Base-by-base conservation (phyloP, 306 rosid genomes). In the Pterocarpus macrocarpus region DNA sequence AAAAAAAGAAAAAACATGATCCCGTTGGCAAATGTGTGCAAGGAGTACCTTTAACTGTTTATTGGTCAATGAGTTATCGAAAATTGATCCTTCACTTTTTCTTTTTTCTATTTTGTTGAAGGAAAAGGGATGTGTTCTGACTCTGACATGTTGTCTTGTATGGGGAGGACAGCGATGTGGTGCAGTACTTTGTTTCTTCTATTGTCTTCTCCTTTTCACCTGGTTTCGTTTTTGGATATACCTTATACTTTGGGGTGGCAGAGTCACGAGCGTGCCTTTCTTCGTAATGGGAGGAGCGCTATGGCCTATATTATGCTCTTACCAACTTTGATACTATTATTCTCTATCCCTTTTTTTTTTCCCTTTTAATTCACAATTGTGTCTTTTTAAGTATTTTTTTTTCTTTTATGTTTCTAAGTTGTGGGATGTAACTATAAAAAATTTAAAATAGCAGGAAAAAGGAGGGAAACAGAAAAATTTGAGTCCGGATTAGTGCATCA, bases 141-240 rank as follows among this genome's bases (percentile, higher is more conserved):
- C 66, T 77, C 89, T 89, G 93, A 90, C 90, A 84, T 71, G 83
- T 64, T 87, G 92, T 89, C 86, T 88, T 86, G 86, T 89, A 87
- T 77, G 80, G 90, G 58, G 76, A 1, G 69, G 90, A 81, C 86
- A 86, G 83, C 81, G 87, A 78, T 75, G 93, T 75, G 67, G 7
- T 78, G 92, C 84, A 81, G 87, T 61, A 80, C 87, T 86, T 85
- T 83, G 85, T 88, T 85, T 88, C 84, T 84, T 82, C 80, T 79
- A 5, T 59, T 83, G 96, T 84, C 86, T 80, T 85, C 83, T 79
- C 69, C 28, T 80, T 76, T 71, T 76, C 50, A 71, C 65, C 43
- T 80, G 64, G 11, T 69, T 58, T 81, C 69, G 59, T 76, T 69
- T 79, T 82, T 79, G 82, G 79, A 82, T 71, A 79, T 73, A 22